Base-by-base conservation (phyloP, 257 asterid species). In the Coffea canephora region DNA sequence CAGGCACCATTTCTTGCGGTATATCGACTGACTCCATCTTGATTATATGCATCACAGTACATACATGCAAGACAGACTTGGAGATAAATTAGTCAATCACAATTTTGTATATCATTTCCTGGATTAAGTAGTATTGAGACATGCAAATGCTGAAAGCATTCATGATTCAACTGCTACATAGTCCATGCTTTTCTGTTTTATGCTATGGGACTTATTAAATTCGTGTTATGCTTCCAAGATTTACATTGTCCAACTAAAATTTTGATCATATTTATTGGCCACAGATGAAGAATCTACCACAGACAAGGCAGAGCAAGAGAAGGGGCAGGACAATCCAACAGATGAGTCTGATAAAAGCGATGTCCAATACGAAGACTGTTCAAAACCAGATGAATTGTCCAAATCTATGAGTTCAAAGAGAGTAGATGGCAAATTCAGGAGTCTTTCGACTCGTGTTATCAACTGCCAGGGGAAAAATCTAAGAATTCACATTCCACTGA, bases 1-100 rank as follows among this genome's bases (percentile, higher is more conserved):
- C 94, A 54, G 98, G 92, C 85, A 89, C 94, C 86, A 89, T 95
- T 82, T 91, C 92, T 8, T 90, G 94, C 69, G 99, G 99, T 95
- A 87, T 70, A 49, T 3, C 4, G 61, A 68, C 71, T 74, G 77
- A 59, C 78, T 77, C 80, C 77, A 77, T 70, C 84, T 46, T 18
- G 16, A 66, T 66, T 66, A 36, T 66, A 12, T 6, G 72, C 36
- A 41, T 5, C 16, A 9, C 21, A 6, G 11, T 5, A 23, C n/a
- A 21, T 70, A 3, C 57, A 45, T 70, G 74, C 34, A 69, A 18
- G 45, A 41, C 21, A 19, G 43, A 69, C 25, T 16, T 69, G 74
- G 49, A 69, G 45, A 6, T 66, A 16, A 31, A 8, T 11, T n/a
- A 13, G 39, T n/a, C 6, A 64, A 64, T n/a, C 69, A 27, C 69